These are phyloP conservation scores for Calonectria hawksworthii DNA, from an alignment of 2,329 filamentous ascomycete species.

Conservation along the genomic window DNA sequence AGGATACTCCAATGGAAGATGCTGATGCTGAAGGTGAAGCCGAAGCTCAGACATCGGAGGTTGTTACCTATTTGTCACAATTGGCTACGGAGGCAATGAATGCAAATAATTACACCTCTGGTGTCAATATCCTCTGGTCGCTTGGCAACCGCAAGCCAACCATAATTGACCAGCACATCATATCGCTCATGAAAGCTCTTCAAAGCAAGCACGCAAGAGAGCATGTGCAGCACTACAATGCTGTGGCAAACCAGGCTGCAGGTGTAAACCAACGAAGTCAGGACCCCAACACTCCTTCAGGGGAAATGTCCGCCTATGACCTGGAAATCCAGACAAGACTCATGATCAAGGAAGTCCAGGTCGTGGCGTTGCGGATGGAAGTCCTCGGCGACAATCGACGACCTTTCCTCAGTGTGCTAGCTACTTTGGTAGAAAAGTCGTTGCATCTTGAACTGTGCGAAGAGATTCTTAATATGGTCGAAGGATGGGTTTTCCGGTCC, in stretches of 20 bases:
- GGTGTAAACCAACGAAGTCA: conserved; percentile 60
- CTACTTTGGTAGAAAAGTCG: conserved; percentile 95
- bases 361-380: conserved; percentile 93
- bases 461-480: conserved; percentile 94
- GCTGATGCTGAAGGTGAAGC: conserved; percentile 87
- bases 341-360: conserved; percentile 95
- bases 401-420: conserved; percentile 94
- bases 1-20: conserved; percentile 78
- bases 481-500: conserved; percentile 95
- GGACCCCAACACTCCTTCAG: conserved; percentile 66
- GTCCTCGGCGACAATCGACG: conserved; percentile 90
- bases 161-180: conserved; percentile 91
- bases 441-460: conserved; percentile 88
- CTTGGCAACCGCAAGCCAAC: conserved; percentile 87
- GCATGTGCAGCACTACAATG: conserved; percentile 84
- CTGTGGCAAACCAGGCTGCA: conserved; percentile 66
- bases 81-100: conserved; percentile 90
- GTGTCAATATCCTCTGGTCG: conserved; percentile 94
- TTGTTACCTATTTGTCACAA: conserved; percentile 86
- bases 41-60: conserved; percentile 87
- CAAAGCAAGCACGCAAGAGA: conserved; percentile 94
- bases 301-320: conserved; percentile 80
- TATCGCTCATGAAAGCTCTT: conserved; percentile 91
- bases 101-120: conserved; percentile 84
- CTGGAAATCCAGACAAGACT: conserved; percentile 90